Base-by-base conservation (phyloP, 2,329 filamentous ascomycete genomes). In the Diaporthe capsici region DNA sequence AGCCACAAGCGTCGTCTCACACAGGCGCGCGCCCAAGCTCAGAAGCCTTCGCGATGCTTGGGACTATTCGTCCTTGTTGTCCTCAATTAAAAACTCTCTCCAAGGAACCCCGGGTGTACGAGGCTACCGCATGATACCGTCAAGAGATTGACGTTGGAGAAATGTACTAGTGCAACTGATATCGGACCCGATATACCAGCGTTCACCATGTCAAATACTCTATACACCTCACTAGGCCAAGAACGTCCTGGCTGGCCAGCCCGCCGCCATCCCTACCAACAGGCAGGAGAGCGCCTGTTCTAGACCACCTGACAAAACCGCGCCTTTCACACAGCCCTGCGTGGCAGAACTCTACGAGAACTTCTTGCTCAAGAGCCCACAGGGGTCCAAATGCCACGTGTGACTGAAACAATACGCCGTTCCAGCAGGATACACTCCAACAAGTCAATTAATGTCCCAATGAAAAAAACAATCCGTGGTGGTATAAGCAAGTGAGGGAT, bases 61-160 rank as follows among this genome's bases (percentile, higher is more conserved):
- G 47, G 63, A 68, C 63, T 68, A 39, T 68, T 37, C 6, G 31
- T 47, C 22, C 13, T 51, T 22, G 31, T 39, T 37, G 47, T n/a
- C 22, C 44, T n/a, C 20, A 68, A 15, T 25, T 13, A 25, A 20
- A 13, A 20, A 17, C 12, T 47, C 13, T 47, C 9, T 13, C 44
- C 47, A 39, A 53, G 65, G 49, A 53, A 25, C 34, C 65, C 65
- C 34, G n/a, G 65, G 34, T 28, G 34, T 37, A 8, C 7, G 13
- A 20, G 12, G 28, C 31, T 25, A 37, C 20, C 39, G 65, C 65
- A 68, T 68, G 10, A 53, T 28, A 39, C 22, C 6, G 31, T 68
- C n/a, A 53, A 68, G 65, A 68, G 31, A 68, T 39, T 68, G 31
- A 68, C 15, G 65, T 68, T 68, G 65, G 65, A 68, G 47, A 28